Base-by-base conservation (phyloP, 2,329 filamentous ascomycete genomes). In the Phaeoacremonium minimum region DNA sequence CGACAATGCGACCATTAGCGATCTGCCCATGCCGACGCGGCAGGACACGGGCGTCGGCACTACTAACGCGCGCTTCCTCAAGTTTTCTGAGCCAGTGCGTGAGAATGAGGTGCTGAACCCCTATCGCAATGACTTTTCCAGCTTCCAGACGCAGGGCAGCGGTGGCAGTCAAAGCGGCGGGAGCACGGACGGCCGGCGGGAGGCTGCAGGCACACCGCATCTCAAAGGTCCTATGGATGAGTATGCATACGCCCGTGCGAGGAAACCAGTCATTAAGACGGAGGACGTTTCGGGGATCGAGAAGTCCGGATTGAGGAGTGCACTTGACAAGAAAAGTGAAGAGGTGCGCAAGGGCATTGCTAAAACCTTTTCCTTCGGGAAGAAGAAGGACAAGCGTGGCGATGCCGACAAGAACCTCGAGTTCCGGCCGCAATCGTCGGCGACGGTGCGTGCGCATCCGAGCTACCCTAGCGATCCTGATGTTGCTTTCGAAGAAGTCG, bases 311-410 rank as follows among this genome's bases (percentile, higher is more conserved):
- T 58, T 79, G 33, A 61, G 75, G 31, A 69, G 58, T 30, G 64
- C 63, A 15, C 57, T 78, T 32, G 75, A 79, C 44, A 73, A 71
- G 55, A 73, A 64, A 47, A 78, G 73, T 46, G 71, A 75, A n/a
- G 66, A 63, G 16, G 66, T 77, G 15, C 61, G 74, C 26, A 69
- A 68, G 32, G 72, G 72, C 0, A 53, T 79, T 3, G 69, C 66
- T 11, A 75, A 75, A 40, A 71, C 70, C 0, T 76, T 77, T 44
- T 57, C 62, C 0, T 75, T 77, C 43, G 64, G 67, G 49, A 71
- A 71, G 47, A 67, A 66, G 39, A 65, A 69, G 20, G 62, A 50
- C 16, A 45, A 44, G 37, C 45, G 35, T 8, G 32, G 32, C 13
- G 48, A 51, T 7, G 19, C 30, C 8, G 50, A 60, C 16, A 48